phyloP scores from a whole-genome alignment of 306 rosid species.

The Gillenia trifoliata region DNA sequence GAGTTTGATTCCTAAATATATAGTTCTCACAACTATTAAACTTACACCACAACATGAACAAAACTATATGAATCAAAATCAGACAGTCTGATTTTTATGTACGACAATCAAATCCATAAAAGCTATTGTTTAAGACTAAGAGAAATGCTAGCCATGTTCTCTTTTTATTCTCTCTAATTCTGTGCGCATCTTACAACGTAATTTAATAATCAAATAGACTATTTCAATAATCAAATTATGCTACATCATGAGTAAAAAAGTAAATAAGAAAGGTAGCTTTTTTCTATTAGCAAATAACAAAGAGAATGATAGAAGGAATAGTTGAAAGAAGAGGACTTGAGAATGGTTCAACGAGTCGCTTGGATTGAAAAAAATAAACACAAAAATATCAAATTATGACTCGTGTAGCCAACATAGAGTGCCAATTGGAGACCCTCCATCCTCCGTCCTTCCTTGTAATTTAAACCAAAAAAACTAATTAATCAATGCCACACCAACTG shows the following conservation, averaged over 20 bases:
- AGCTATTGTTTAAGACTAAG: too few species aligned
- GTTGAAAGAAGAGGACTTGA: background rate
- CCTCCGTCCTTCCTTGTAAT: background rate
- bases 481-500: background rate
- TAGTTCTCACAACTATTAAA: too few species aligned
- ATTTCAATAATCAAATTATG: background rate
- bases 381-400: background rate
- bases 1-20: background rate
- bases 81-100: background rate
- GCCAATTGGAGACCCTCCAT: background rate
- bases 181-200: background rate
- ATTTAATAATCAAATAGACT: too few species aligned
- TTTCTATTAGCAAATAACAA: background rate
- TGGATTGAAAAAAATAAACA: background rate
- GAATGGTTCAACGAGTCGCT: background rate
- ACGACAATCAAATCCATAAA: background rate
- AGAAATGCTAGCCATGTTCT: too few species aligned
- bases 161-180: background rate
- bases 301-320: background rate
- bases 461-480: background rate
- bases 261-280: background rate
- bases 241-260: too few species aligned
- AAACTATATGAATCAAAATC: background rate
- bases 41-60: too few species aligned
- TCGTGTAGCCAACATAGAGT: background rate